Conservation (phyloP, 192 early-diverging fungal species). For the Backusella macrospora region DNA sequence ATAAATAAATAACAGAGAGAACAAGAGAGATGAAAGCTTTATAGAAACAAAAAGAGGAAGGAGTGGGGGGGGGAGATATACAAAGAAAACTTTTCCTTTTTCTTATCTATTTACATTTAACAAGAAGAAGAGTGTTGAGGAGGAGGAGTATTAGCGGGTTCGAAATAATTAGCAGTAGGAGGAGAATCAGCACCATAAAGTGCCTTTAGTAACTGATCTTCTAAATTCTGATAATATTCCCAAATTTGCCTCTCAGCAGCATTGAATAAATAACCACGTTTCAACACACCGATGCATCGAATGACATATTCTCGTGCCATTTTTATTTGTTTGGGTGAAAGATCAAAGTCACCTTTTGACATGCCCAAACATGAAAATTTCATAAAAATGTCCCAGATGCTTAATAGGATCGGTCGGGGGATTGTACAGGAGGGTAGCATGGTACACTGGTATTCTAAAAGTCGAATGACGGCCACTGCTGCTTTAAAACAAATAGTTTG, state of each 20-base stretch:
- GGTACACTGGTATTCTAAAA: conserved; percentile 24
- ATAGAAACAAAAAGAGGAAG: too few relatives aligned
- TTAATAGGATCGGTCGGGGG: not conserved
- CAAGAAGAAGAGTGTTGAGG: not conserved
- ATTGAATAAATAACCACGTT: conserved; percentile 25
- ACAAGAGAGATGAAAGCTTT: too few relatives aligned
- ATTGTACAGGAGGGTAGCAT: conserved; percentile 10
- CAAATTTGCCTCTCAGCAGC: conserved; percentile 23
- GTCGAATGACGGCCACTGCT: conserved; percentile 16
- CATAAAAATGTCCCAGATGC: conserved; percentile 29
- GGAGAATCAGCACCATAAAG: not conserved
- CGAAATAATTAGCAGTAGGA: not conserved
- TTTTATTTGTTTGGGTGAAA: not conserved
- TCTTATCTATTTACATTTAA: not conserved
- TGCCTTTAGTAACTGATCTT: conserved; percentile 12
- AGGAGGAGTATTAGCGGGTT: not conserved
- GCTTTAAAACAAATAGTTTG: conserved; percentile 21
- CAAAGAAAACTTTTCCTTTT: too few relatives aligned
- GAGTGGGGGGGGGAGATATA: too few relatives aligned
- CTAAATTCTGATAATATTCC: conserved; percentile 32
- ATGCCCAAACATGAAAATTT: conserved; percentile 25
- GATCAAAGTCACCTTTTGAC: not conserved
- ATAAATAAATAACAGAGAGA: too few relatives aligned
- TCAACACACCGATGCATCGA: conserved; percentile 21
- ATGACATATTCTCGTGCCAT: conserved; percentile 19